Percentiles rank a stretch among this genome's conserved stretches.
Evolutionary conservation across 2,329 filamentous ascomycete genomes (phyloP).

Genomic region (Calonectria pauciramosa): DNA sequence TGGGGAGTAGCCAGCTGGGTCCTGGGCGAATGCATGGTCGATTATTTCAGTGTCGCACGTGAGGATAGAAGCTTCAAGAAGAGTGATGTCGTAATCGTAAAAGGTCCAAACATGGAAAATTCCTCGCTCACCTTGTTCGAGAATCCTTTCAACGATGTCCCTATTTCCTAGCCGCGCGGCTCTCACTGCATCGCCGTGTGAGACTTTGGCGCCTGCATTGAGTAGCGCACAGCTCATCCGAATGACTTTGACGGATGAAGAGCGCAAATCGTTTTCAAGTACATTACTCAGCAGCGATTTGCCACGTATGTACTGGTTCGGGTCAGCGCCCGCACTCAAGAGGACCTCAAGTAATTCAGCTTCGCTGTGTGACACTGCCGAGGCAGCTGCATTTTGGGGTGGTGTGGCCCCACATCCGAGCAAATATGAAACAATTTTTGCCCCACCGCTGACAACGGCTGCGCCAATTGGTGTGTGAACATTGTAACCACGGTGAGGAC

Average conservation of each 20-base stretch:
- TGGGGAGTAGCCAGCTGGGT: not conserved
- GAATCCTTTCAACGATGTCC: not conserved
- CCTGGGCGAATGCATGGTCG: not conserved
- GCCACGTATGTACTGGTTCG: not conserved
- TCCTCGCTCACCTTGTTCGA: not conserved
- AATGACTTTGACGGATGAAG: not conserved
- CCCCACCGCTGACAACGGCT: not conserved
- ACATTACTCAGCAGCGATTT: not conserved
- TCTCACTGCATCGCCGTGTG: not conserved
- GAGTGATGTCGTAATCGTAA: not conserved
- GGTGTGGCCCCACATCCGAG: not conserved
- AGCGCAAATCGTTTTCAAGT: accelerated
- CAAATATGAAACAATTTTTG: not conserved
- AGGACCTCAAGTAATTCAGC: not conserved
- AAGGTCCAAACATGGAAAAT: not conserved
- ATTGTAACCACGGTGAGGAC: no score
- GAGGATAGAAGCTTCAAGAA: not conserved
- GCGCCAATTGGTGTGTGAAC: not conserved
- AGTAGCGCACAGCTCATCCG: not conserved
- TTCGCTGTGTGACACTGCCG: no score
- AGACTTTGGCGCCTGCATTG: not conserved
- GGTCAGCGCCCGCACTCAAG: not conserved
- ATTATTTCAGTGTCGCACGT: not conserved
- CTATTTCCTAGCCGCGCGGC: not conserved
- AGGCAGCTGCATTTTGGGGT: not conserved